A percentile compares a stretch with the other conserved stretches of the same genome.
These are phyloP conservation scores for Nemania bipapillata DNA, from an alignment of 2,329 filamentous ascomycete genomes.

Conservation along the genomic window DNA sequence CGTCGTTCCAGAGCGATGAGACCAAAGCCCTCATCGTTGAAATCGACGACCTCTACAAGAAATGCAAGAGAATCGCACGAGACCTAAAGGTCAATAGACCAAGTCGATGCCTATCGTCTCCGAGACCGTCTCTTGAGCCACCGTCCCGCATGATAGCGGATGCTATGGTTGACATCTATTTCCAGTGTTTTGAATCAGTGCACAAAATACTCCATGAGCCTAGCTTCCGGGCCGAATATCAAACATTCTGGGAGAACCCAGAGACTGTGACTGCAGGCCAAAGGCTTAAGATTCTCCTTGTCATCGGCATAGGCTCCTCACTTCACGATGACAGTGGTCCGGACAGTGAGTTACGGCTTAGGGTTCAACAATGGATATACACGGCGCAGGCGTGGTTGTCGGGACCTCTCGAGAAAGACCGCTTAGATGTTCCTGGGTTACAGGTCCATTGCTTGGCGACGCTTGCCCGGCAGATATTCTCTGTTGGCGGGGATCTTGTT, in stretches of 20 bases:
- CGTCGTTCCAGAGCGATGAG: conserved; percentile 42
- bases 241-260: conserved; percentile 57
- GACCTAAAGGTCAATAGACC: conserved; percentile 51
- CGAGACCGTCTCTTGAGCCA: conserved; percentile 42
- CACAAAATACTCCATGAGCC: conserved; percentile 65
- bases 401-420: conserved; percentile 55
- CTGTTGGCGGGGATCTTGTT: conserved; percentile 55
- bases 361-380: conserved; percentile 55
- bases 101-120: conserved; percentile 46
- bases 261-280: conserved; percentile 41
- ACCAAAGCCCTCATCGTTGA: conserved; percentile 43
- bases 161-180: conserved; percentile 58
- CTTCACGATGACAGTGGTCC: conserved; percentile 45
- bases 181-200: conserved; percentile 61
- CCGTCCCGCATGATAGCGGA: conserved; percentile 54
- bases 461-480: conserved; percentile 56
- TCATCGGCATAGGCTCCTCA: conserved; percentile 56
- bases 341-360: conserved; percentile 45
- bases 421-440: conserved; percentile 51
- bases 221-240: conserved; percentile 63
- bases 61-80: conserved; percentile 52
- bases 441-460: conserved; percentile 56
- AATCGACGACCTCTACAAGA: conserved; percentile 48
- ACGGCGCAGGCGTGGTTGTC: conserved; percentile 57
- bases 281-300: conserved; percentile 55